Conservation (phyloP, 2,329 filamentous ascomycete genomes). For the Metarhizium rileyi region DNA sequence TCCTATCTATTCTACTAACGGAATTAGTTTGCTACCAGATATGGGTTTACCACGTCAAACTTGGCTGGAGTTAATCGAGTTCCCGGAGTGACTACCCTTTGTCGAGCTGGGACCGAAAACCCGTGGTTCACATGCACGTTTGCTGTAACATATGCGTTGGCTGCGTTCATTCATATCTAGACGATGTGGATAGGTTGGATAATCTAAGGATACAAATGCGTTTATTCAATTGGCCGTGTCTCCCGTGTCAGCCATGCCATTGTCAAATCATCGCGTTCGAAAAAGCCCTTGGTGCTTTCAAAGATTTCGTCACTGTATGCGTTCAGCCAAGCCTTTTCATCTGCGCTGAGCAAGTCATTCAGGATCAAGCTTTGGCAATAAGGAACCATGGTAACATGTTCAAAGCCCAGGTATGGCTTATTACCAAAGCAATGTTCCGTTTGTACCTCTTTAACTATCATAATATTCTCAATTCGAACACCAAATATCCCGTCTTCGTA, state of each 20-base stretch:
- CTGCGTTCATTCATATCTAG: constrained; percentile 39
- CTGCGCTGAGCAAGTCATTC: constrained; percentile 54
- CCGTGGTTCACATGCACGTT: constrained; percentile 61
- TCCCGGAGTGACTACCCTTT: constrained; percentile 27
- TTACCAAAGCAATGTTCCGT: constrained; percentile 85
- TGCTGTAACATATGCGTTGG: constrained; percentile 61
- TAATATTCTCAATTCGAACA: constrained; percentile 92
- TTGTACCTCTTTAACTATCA: constrained; percentile 81
- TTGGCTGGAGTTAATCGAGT: constrained; percentile 26
- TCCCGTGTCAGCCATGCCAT: constrained; percentile 78
- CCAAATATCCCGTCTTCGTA: constrained; percentile 95
- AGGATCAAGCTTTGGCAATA: constrained; percentile 88
- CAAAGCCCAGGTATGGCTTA: constrained; percentile 88
- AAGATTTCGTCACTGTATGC: constrained; percentile 72
- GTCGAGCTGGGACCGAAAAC: constrained; percentile 44
- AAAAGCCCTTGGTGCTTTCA: constrained; percentile 70
- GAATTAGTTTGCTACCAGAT: constrained; percentile 29
- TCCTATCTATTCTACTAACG: neutral
- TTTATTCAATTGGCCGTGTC: constrained; percentile 50
- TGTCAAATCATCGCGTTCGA: constrained; percentile 62
- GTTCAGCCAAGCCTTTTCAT: constrained; percentile 81
- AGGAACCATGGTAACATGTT: constrained; percentile 95
- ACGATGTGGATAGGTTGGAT: neutral
- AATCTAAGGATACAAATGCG: neutral
- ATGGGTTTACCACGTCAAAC: constrained; percentile 30